Conservation (phyloP, 768 basidiomycete genomes). For the Fomitopsis serialis region DNA sequence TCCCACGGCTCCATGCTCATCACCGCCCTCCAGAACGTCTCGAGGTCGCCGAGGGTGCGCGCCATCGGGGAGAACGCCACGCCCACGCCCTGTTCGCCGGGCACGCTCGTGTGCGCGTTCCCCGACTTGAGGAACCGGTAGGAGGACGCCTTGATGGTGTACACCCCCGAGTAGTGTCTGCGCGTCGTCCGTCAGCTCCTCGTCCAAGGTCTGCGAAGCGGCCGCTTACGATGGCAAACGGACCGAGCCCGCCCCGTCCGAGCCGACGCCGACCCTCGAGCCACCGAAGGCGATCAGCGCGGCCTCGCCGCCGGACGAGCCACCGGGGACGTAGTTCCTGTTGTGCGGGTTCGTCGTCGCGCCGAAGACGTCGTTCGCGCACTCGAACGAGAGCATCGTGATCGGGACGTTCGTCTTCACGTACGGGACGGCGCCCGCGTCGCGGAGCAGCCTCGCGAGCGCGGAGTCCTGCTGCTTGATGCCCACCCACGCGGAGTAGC, state of each 20-base stretch:
- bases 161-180: slow-evolving; percentile 34
- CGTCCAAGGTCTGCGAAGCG: slow-evolving; percentile 15
- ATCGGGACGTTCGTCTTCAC: slow-evolving; percentile 42
- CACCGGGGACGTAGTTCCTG: slow-evolving; percentile 33
- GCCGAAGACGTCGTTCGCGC: slow-evolving; percentile 40
- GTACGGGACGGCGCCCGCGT: slow-evolving; percentile 38
- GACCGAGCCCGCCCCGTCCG: slow-evolving; percentile 47
- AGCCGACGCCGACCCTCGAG: slow-evolving; percentile 40
- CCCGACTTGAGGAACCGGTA: slow-evolving; percentile 35
- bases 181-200: neutral
- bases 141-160: slow-evolving; percentile 34
- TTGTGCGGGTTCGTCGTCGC: slow-evolving; percentile 43
- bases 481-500: slow-evolving; percentile 35
- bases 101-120: slow-evolving; percentile 26
- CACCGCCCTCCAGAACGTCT: slow-evolving; percentile 39
- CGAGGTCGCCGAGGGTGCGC: slow-evolving; percentile 36
- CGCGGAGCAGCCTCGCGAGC: slow-evolving; percentile 33
- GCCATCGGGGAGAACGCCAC: slow-evolving; percentile 39
- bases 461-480: slow-evolving; percentile 31
- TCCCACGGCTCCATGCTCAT: slow-evolving; percentile 37
- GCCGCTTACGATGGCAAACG: slow-evolving; percentile 40
- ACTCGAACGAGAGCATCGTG: slow-evolving; percentile 35
- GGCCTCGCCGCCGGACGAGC: slow-evolving; percentile 47
- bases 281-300: slow-evolving; percentile 45
- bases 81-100: slow-evolving; percentile 36